Evolutionary conservation across 352 stramenopile genomes (phyloP).

Genomic region (Phytophthora syringae): DNA sequence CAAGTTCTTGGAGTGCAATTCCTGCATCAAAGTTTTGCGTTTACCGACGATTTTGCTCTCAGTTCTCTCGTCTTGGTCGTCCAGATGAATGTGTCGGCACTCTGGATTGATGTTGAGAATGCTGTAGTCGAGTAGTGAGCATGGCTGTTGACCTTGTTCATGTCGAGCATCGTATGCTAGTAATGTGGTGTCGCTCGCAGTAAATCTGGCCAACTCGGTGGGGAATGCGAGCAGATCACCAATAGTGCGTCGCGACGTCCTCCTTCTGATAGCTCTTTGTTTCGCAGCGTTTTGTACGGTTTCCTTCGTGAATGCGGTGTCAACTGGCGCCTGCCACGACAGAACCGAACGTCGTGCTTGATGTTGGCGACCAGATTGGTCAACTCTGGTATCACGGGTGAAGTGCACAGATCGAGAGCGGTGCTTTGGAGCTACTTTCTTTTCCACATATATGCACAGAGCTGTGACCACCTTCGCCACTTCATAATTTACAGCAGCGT

Average conservation of each 20-base stretch:
- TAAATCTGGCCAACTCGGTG: slow-evolving; percentile 37
- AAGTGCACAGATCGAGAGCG: slow-evolving; percentile 27
- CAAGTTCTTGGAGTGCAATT: slow-evolving; percentile 66
- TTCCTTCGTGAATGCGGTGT: slow-evolving; percentile 27
- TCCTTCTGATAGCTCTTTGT: slow-evolving; percentile 33
- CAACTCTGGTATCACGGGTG: slow-evolving; percentile 2
- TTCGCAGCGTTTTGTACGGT: slow-evolving; percentile 35
- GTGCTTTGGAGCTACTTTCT: neutral
- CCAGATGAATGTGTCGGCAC: slow-evolving; percentile 51
- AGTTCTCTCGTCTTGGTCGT: slow-evolving; percentile 48
- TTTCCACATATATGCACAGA: slow-evolving; percentile 12
- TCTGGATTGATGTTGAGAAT: slow-evolving; percentile 63
- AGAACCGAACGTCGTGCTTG: slow-evolving; percentile 25
- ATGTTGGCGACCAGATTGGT: slow-evolving; percentile 1
- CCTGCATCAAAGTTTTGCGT: slow-evolving; percentile 66
- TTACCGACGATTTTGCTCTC: slow-evolving; percentile 58
- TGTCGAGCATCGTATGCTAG: slow-evolving; percentile 64
- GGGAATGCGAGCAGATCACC: slow-evolving; percentile 31
- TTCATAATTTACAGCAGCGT: neutral
- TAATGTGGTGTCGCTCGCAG: slow-evolving; percentile 44
- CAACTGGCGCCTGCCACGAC: slow-evolving; percentile 23
- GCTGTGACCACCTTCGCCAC: no score
- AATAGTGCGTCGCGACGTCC: slow-evolving; percentile 31
- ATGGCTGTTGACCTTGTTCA: slow-evolving; percentile 52
- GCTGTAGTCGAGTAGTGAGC: slow-evolving; percentile 55